Evolutionary conservation across 345 rosid species (phyloP).

Genomic region (Salix viminalis): DNA sequence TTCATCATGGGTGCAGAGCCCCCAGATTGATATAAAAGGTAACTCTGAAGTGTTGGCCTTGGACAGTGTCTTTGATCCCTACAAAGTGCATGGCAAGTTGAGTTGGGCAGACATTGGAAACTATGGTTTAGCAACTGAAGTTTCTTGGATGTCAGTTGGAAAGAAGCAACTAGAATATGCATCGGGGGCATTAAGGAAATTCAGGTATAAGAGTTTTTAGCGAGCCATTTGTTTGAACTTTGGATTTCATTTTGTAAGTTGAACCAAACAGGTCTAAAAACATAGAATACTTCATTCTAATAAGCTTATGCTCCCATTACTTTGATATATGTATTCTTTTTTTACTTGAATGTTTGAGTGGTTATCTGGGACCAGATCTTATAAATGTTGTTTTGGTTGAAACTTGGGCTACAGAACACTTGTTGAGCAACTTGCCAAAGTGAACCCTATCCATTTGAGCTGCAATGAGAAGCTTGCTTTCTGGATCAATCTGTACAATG

Average conservation of each 20-base stretch:
- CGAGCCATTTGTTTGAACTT: background rate
- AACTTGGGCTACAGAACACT: slow-evolving; percentile 12
- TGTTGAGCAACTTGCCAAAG: slow-evolving; percentile 29
- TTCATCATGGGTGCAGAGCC: slow-evolving; percentile 28
- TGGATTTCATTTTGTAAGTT: background rate
- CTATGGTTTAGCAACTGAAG: slow-evolving; percentile 25
- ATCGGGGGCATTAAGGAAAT: slow-evolving; percentile 23
- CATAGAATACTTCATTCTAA: background rate
- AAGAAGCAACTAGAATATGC: slow-evolving; percentile 27
- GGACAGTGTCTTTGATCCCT: slow-evolving; percentile 24
- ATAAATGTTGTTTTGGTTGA: slow-evolving; percentile 8
- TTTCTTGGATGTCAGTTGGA: slow-evolving; percentile 29
- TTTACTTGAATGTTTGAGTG: background rate
- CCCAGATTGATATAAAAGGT: slow-evolving; percentile 18
- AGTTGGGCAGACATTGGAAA: slow-evolving; percentile 27
- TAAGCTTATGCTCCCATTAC: background rate
- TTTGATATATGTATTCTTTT: background rate
- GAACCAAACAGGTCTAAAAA: background rate
- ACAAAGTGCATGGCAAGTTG: slow-evolving; percentile 24
- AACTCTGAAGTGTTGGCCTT: slow-evolving; percentile 20
- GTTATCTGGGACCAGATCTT: slow-evolving; percentile 6
- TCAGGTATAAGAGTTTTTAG: slow-evolving; percentile 16
- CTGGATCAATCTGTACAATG: slow-evolving; percentile 91
- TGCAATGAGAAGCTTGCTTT: slow-evolving; percentile 64
- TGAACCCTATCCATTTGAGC: slow-evolving; percentile 28